These are phyloP conservation scores for Russula abietina DNA, from an alignment of 768 basidiomycete species.

Conservation along the genomic window DNA sequence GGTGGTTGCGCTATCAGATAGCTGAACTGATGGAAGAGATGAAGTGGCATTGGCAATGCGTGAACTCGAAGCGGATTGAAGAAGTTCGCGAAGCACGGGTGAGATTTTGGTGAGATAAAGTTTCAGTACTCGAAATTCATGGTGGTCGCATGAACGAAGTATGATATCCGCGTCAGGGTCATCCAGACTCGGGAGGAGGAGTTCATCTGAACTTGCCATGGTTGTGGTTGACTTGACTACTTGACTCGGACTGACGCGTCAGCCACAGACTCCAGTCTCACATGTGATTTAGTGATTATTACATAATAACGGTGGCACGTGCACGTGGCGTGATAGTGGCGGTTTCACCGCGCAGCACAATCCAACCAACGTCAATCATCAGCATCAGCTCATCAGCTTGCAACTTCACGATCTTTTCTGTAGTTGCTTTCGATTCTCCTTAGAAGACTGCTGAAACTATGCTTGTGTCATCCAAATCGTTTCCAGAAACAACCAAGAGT, in stretches of 20 bases:
- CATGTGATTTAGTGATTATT: no score
- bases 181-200: not conserved
- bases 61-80: not conserved
- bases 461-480: slow-evolving; percentile 14
- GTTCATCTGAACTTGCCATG: no score
- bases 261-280: no score
- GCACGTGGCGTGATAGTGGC: not conserved
- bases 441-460: not conserved
- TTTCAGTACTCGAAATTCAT: slow-evolving; percentile 41
- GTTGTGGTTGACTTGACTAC: no score
- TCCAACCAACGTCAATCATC: not conserved
- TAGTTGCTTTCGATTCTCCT: not conserved
- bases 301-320: not conserved
- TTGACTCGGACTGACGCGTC: no score
- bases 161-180: slow-evolving; percentile 39
- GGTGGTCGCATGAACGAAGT: slow-evolving; percentile 39
- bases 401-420: not conserved
- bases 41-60: not conserved
- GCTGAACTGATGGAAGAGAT: not conserved
- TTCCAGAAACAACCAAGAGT: slow-evolving; percentile 3
- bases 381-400: no score
- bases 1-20: not conserved
- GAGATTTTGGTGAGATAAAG: slow-evolving; percentile 40
- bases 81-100: slow-evolving; percentile 31
- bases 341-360: not conserved